Evolutionary conservation across 352 stramenopile genomes (phyloP), one percentile per base, ranked within the genome.

Genomic region (Phytophthora chlamydospora): DNA sequence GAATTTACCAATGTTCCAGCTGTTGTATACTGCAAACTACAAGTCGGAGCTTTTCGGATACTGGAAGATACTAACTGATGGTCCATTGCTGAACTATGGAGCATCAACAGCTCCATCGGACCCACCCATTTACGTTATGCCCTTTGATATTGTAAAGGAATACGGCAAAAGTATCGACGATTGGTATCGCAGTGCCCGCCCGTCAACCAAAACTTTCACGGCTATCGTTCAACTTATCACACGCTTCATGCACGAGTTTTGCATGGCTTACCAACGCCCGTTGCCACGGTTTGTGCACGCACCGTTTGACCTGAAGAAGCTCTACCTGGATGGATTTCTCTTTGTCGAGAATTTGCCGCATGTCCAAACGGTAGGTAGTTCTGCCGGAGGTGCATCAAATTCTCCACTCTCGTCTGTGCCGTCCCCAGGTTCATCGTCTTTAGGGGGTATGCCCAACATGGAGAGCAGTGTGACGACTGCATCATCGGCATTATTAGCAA

Each of bases 141-240:
- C 87, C 0, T 98, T 97, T 58, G 94, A 98, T 66, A 70, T 98
- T n/a, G 91, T 98, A 3, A 78, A 83, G 34, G 91, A 97, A 54
- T 97, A 97, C 58, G 95, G 96, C 36, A 81, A 83, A 38, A 86
- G 85, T 16, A 55, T 98, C 13, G 85, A 97, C 14, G 86, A 88
- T 24, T 98, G 93, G 93, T 91, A 96, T 64, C 68, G 75, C 27
- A 76, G 55, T 31, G 62, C 76, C n/a, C 76, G 71, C 0, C 90
- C 90, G 8, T 80, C 85, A 13, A 94, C 90, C 10, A 95, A 87
- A 40, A 66, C 58, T 0, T 85, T 97, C 14, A 82, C 85, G 16
- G 58, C 75, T 14, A 93, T 92, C 52, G 66, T 95, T 8, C 70
- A 88, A 31, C 88, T 95, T 14, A 73, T 97, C 56, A 87, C 85